Conservation (phyloP, 495 filamentous ascomycete genomes). For the Massariosphaeria phaeospora region DNA sequence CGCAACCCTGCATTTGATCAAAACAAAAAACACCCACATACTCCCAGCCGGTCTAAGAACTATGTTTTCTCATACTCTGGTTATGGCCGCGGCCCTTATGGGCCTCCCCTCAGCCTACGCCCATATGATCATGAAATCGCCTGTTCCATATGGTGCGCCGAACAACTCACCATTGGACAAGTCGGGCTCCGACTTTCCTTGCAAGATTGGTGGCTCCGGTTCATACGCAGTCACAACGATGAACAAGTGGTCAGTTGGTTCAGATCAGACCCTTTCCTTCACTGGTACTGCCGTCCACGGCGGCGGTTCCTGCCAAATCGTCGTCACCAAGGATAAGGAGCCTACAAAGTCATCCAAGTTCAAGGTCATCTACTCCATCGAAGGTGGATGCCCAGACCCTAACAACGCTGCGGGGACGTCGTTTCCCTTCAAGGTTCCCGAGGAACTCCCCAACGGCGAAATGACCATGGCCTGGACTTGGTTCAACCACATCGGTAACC, state of each 20-base stretch:
- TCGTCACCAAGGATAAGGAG: conserved; percentile 64
- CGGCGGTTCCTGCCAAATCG: conserved; percentile 82
- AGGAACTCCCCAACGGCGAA: conserved; percentile 53
- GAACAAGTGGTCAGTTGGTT: conserved; percentile 52
- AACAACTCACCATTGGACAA: conserved; percentile 58
- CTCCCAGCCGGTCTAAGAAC: conserved; percentile 11
- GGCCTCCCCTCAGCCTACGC: no score
- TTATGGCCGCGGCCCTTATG: conserved; percentile 8
- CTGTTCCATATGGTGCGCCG: conserved; percentile 57
- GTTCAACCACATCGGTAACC: conserved; percentile 52
- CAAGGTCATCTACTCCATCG: conserved; percentile 76
- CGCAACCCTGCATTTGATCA: not conserved
- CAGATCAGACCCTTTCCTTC: conserved; percentile 51
- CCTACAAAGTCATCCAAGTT: conserved; percentile 57
- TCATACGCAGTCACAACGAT: conserved; percentile 42
- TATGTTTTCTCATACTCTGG: not conserved
- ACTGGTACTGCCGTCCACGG: conserved; percentile 61
- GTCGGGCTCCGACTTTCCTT: conserved; percentile 70
- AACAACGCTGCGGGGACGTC: conserved; percentile 1
- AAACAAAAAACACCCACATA: no score
- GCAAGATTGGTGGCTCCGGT: conserved; percentile 53
- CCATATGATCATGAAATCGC: conserved; percentile 69
- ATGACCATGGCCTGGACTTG: conserved; percentile 53
- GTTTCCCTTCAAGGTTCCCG: conserved; percentile 56
- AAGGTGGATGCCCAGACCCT: conserved; percentile 63